These are phyloP conservation scores for Gossypium mustelinum DNA, from an alignment of 345 rosid species.

Conservation along the genomic window DNA sequence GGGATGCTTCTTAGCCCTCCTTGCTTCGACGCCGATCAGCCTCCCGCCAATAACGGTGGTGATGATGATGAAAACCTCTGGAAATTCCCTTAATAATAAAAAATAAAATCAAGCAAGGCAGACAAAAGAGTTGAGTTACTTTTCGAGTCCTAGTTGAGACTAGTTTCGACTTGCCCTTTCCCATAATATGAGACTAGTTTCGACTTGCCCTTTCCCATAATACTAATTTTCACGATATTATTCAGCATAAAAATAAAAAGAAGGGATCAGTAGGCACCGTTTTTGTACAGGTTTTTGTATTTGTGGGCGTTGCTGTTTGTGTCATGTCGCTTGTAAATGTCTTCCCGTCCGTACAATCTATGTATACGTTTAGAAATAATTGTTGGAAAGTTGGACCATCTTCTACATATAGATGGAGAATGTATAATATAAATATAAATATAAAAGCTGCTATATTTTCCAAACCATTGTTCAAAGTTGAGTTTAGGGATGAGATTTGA, in stretches of 20 bases:
- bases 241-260: not conserved
- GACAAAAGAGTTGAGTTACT: no score
- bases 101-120: not conserved
- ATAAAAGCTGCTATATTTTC: no score
- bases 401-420: no score
- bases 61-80: constrained; percentile 49
- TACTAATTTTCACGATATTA: not conserved
- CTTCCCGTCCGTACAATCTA: constrained; percentile 1
- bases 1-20: constrained; percentile 99
- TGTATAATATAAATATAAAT: no score
- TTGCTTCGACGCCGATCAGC: constrained; percentile 36
- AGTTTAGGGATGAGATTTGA: not conserved
- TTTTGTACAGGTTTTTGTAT: constrained; percentile 13
- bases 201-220: not conserved
- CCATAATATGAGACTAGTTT: not conserved
- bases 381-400: no score
- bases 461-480: not conserved
- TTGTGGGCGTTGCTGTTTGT: constrained; percentile 5
- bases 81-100: constrained; percentile 50
- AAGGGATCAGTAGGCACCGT: not conserved
- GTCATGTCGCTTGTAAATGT: not conserved
- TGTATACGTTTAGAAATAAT: not conserved
- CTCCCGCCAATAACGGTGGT: constrained; percentile 14
- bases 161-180: no score
- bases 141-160: no score